phyloP scores from a whole-genome alignment of 352 stramenopile species.

The Pythium monospermum region DNA sequence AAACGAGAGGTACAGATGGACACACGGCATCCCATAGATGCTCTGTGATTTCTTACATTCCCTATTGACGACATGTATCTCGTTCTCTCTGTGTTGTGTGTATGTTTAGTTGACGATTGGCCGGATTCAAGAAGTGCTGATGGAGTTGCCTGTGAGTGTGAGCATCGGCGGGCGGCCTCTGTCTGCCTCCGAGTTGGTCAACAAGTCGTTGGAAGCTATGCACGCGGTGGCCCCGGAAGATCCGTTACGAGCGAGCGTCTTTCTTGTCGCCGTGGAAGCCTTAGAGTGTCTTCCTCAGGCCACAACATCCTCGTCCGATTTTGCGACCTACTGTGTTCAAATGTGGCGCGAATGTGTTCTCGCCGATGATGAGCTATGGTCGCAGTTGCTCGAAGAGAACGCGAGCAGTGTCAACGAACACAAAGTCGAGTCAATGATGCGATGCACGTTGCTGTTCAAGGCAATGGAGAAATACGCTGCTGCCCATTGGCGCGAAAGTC shows the following conservation, averaged over 20 bases:
- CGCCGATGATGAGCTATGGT: conserved; percentile 56
- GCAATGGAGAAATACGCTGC: conserved; percentile 47
- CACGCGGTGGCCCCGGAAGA: conserved; percentile 39
- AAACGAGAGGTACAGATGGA: conserved; percentile 44
- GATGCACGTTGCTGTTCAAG: conserved; percentile 62
- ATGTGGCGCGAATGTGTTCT: conserved; percentile 59
- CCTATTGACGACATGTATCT: neutral
- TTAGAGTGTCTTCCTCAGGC: conserved; percentile 47
- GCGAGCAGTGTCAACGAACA: conserved; percentile 55
- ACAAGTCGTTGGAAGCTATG: conserved; percentile 43
- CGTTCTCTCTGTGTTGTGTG: conserved; percentile 3
- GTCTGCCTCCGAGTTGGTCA: conserved; percentile 35
- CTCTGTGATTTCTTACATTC: neutral
- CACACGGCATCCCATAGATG: neutral
- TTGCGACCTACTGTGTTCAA: conserved; percentile 34
- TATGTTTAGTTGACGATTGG: conserved; percentile 43
- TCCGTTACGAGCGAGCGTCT: conserved; percentile 57
- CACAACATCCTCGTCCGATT: conserved; percentile 25
- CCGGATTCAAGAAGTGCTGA: conserved; percentile 59
- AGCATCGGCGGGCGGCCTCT: conserved; percentile 35
- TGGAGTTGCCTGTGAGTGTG: conserved; percentile 45
- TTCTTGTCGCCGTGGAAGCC: conserved; percentile 66
- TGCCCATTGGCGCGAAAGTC: conserved; percentile 21
- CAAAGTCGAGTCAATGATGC: conserved; percentile 58
- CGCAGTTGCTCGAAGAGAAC: conserved; percentile 44